Evolutionary conservation across 179 eudicot genomes (phyloP), one percentile per base, ranked within the genome.

Genomic region (Nepenthes alata): DNA sequence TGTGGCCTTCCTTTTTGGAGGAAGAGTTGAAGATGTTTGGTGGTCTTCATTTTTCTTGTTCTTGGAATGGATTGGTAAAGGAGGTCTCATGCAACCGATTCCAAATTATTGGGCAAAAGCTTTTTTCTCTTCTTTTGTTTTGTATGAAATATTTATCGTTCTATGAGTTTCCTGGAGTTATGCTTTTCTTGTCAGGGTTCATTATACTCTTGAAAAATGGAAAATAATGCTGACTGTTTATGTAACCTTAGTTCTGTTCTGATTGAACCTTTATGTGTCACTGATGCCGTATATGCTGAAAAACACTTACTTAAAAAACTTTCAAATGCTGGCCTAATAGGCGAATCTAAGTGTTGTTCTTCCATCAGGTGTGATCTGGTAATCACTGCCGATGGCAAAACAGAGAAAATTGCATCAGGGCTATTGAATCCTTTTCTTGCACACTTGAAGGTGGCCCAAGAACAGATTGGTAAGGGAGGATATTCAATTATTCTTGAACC

Each of bases 391-490:
- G 78, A 89, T 81, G 95, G 79, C 37, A 93, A 87, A 73, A 75
- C 81, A 49, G 94, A 87, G 83, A 90, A 82, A 78, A 85, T 93
- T 53, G 94, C 95, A 41, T 81, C 97, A 15, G 98, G 98, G 63
- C 81, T 93, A 72, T 69, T 94, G 62, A 81, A 79, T 66, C 98
- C 98, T 61, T 93, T 93, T 65, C 79, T 91, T 39, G 82, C 95
- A 14, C 98, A 91, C 74, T 73, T 90, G 68, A 93, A 83, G 82
- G 80, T 86, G 59, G 98, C 94, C 55, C 85, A 81, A 63, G 98
- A 90, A 55, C 97, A 94, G 84, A 94, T 87, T 73, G 96, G 81
- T 52, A 87, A 82, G 73, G 99, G 99, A 52, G 99, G 99, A 51
- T 94, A 94, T 75, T 90, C 97, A 9, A 77, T 94, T 67, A 74